Conservation (phyloP, 495 filamentous ascomycete genomes). For the Aspergillus sclerotiicarbonarius region DNA sequence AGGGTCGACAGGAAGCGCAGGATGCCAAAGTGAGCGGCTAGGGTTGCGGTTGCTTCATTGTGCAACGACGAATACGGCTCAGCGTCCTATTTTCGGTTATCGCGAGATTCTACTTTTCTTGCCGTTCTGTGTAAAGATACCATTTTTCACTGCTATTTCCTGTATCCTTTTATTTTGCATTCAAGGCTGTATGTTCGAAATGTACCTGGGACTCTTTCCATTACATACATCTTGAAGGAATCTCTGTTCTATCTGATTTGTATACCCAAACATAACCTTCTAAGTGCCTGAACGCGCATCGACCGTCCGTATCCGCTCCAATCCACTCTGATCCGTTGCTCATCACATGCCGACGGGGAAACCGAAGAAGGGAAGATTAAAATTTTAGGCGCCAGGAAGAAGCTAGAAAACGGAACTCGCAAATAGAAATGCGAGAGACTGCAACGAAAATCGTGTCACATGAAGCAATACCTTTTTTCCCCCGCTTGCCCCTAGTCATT, state of each 20-base stretch:
- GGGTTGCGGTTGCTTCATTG: neutral
- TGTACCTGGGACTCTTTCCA: neutral
- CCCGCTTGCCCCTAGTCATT: neutral
- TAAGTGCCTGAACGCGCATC: neutral
- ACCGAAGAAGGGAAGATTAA: neutral
- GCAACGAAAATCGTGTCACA: neutral
- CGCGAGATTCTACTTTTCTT: neutral
- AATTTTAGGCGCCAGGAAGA: slow-evolving; percentile 1
- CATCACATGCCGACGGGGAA: slow-evolving; percentile 4
- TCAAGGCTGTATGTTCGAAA: slow-evolving; percentile 3
- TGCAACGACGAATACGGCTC: neutral
- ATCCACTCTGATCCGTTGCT: neutral
- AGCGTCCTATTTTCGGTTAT: neutral
- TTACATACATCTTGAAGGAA: neutral
- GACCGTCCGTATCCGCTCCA: neutral
- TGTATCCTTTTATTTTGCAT: neutral
- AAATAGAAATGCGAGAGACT: neutral
- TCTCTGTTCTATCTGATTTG: neutral
- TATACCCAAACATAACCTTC: neutral
- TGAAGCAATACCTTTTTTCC: neutral
- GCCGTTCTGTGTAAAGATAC: slow-evolving; percentile 12
- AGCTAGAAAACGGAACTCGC: neutral
- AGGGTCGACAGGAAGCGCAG: neutral
- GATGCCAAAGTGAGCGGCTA: neutral
- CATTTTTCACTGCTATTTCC: neutral